Evolutionary conservation across 495 filamentous ascomycete genomes (phyloP), one percentile per base, ranked within the genome.

Genomic region (Parathielavia hyrcaniae): DNA sequence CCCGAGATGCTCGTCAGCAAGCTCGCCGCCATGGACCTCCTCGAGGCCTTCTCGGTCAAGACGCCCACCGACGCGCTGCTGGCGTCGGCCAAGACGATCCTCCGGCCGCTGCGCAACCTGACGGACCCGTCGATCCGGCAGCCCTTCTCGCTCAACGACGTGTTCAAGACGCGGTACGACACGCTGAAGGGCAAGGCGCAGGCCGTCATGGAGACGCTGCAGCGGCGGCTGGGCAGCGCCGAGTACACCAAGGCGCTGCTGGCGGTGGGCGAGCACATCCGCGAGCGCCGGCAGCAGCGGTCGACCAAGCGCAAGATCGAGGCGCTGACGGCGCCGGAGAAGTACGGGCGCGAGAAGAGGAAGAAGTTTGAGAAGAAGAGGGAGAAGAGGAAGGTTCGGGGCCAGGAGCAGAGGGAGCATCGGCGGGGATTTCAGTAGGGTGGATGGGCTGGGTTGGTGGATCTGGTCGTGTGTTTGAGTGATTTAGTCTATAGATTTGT

Each of bases 281-380:
- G 80, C 65, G 78, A 78, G 65, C 81, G 85, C 64, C 79, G 93
- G 60, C 83, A 87, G 62, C 81, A 81, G 50, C 74, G 93, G 67
- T 83, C 86, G 41, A 79, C 75, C 53, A 97, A 98, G 80, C 77
- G 93, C 63, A 86, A 86, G 67, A 86, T 97, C 57, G 90, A 92
- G 65, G 86, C 87, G 30, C 85, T 98, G 19, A 80, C 77, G 30
- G 82, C 86, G 58, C 92, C 93, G 11, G 90, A 96, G 76, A 84
- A 77, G 63, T 81, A 80, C 57, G 89, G 84, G 12, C 77, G 77
- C 65, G 83, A 86, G 62, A 98, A 97, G 84, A 83, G 80, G 72
- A 87, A 84, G 72, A 92, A 87, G 75, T 83, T 86, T 57, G 91
- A 91, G 64, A 85, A 83, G 75, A 91, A 92, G 79, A 90, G 84